Evolutionary conservation across 2,329 filamentous ascomycete genomes (phyloP), one percentile per base, ranked within the genome.

Genomic region (Teratosphaeriaceae sp.): DNA sequence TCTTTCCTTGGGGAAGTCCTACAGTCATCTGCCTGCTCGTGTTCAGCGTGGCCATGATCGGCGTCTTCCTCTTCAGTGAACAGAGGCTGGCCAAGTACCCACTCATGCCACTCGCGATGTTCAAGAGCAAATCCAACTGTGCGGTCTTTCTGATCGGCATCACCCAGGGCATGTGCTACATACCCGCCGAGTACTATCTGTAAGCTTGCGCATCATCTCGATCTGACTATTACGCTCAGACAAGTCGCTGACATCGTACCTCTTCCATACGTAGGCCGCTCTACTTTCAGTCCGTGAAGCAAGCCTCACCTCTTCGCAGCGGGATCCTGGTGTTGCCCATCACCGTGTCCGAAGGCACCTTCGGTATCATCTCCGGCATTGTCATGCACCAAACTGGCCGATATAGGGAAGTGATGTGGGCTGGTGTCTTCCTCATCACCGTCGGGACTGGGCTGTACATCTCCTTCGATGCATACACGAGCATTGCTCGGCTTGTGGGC

Each of bases 281-380:
- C 0, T 88, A 82, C 63, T 81, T 86, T 42, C 85, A 89, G 58
- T 74, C 79, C 2, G 82, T 82, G 0, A 72, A 81, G 2, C 72
- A 73, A 39, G 77, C 76, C 1, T 72, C 72, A 0, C 79, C 82
- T 0, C 65, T 84, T 24, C 67, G 69, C n/a, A 84, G 79, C 0
- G 73, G 72, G 53, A 51, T 82, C 0, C 72, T 83, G 11, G 69
- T 84, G 2, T 67, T 87, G 0, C 81, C 84, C 0, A 74, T 81
- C 30, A 78, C 62, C 15, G 48, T 67, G 3, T 59, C 61, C 1
- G 68, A 71, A 44, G 70, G 74, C 1, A 46, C 68, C 6, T 59
- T 65, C 1, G 72, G 67, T 23, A 65, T 76, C 2, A 29, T 66
- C 0, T 62, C 63, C 1, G 76, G 76, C 2, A 40, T 76, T 15